phyloP scores from a whole-genome alignment of 2,329 filamentous ascomycete genomes.

The Talaromyces islandicus region DNA sequence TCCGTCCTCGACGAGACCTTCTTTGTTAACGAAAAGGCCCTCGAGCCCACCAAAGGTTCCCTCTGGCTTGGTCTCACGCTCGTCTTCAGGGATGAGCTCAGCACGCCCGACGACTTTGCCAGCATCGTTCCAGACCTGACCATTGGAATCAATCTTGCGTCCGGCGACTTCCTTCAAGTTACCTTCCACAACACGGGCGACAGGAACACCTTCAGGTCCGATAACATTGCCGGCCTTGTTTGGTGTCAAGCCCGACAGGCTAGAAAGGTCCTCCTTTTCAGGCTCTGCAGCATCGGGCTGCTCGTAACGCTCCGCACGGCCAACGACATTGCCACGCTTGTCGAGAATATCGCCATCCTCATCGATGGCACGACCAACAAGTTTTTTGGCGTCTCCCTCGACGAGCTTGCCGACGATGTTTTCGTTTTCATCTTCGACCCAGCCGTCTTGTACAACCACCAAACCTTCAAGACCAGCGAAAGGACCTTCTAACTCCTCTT shows the following conservation, averaged over 20 bases:
- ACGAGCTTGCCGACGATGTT: conserved; percentile 46
- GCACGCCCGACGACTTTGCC: conserved; percentile 53
- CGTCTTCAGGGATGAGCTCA: conserved; percentile 52
- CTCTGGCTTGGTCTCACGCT: conserved; percentile 50
- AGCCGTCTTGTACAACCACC: conserved; percentile 42
- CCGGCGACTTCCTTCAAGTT: conserved; percentile 52
- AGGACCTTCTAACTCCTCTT: conserved; percentile 33
- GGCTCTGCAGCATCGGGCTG: conserved; percentile 43
- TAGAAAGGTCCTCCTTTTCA: conserved; percentile 46
- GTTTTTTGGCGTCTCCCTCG: conserved; percentile 55
- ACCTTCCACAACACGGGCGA: conserved; percentile 52
- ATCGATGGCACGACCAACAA: conserved; percentile 54
- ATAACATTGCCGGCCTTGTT: conserved; percentile 58
- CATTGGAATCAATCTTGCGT: conserved; percentile 50
- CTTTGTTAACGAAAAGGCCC: conserved; percentile 51
- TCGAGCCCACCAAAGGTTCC: conserved; percentile 55
- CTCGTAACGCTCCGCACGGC: conserved; percentile 47
- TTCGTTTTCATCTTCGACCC: conserved; percentile 44
- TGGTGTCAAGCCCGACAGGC: conserved; percentile 47
- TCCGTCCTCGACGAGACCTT: conserved; percentile 63
- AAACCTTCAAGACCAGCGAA: conserved; percentile 44
- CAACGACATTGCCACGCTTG: conserved; percentile 57
- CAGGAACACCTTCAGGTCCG: conserved; percentile 46
- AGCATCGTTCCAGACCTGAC: conserved; percentile 51
- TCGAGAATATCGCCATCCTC: conserved; percentile 59